phyloP scores from a whole-genome alignment of 441 rosid genomes.

The Gossypium lobatum region DNA sequence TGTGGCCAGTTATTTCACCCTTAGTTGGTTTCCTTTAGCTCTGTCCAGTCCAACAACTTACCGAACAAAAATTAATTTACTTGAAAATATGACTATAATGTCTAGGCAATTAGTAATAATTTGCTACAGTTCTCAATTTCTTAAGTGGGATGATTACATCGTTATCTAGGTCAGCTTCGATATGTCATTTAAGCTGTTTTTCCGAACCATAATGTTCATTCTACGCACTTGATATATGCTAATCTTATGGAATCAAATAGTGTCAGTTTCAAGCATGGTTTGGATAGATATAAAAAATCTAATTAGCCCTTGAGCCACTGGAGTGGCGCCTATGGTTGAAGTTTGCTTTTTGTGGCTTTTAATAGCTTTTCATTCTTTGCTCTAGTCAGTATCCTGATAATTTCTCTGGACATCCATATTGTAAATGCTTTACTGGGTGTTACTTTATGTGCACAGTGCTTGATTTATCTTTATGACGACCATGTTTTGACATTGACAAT shows the following conservation, averaged over 20 bases:
- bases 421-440: neutral
- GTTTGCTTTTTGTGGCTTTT: neutral
- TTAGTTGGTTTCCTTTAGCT: neutral
- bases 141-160: neutral
- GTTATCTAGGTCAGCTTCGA: neutral
- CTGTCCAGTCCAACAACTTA: neutral
- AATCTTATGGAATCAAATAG: neutral
- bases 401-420: neutral
- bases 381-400: neutral
- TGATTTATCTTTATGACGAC: neutral
- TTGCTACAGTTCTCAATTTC: neutral
- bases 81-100: neutral
- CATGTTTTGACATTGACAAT: slow-evolving; percentile 9
- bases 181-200: neutral
- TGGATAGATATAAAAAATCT: neutral
- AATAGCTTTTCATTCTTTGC: neutral
- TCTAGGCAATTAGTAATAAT: neutral
- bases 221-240: slow-evolving; percentile 2
- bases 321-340: neutral
- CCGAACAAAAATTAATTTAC: neutral
- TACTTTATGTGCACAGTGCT: neutral
- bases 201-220: neutral
- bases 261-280: neutral
- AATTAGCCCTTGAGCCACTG: neutral
- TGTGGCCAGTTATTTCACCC: neutral